Base-by-base conservation (phyloP, 2,329 filamentous ascomycete genomes). In the Aspergillus sp. region DNA sequence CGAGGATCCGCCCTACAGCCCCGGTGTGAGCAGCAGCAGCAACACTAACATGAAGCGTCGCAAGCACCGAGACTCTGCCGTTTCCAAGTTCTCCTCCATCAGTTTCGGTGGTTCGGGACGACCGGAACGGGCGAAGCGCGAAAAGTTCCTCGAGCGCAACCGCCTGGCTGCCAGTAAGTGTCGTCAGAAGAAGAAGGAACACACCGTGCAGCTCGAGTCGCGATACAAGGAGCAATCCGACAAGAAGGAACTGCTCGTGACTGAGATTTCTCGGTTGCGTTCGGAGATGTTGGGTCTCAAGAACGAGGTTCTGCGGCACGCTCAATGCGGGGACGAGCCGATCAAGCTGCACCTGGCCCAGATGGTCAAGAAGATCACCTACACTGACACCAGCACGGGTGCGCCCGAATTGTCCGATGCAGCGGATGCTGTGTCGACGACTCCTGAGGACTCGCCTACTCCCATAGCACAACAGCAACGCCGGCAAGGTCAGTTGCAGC, bases 121-220 rank as follows among this genome's bases (percentile, higher is more conserved):
- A 12, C 55, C 64, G n/a, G 64, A 67, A 28, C 57, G 59, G n/a
- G 59, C 54, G 3, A 74, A 74, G 52, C 71, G 73, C 6, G 70
- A 73, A 45, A 72, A 72, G 42, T 77, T 76, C 57, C 71, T 80
- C 19, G 77, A 81, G 58, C 76, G 79, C 54, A 81, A 81, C 54
- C 73, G 78, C 2, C 62, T 79, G 1, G 78, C 78, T 2, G 78
- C 78, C 4, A 77, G 76, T 59, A 81, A 81, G 54, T 81, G 78
- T 60, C 74, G 78, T n/a, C 73, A 77, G 55, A 80, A 80, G 68
- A 80, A 81, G 64, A 81, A 81, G 62, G 74, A 77, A 50, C 77
- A 77, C 56, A 76, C 73, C 33, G 67, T 73, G 46, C 58, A 68
- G 34, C 70, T 80, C 9, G 77, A 80, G 52, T 63, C 47, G 7